Evolutionary conservation across 257 asterid genomes (phyloP), one percentile per base, ranked within the genome.

Genomic region (Avicennia marina): DNA sequence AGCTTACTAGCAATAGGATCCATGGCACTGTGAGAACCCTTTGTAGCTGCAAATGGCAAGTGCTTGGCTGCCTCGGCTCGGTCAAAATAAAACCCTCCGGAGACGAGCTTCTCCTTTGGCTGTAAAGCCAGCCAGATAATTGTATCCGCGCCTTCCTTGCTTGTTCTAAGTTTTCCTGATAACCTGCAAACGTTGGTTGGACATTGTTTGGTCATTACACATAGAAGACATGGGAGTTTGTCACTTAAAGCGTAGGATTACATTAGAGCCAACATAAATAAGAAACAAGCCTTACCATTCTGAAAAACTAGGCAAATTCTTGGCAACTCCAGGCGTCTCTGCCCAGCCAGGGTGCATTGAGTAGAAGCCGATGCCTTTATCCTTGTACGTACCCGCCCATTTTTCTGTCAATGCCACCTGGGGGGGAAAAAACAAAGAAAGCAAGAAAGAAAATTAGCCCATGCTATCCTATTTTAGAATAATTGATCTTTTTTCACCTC

Each of bases 301-400:
- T 32, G 90, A 72, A 63, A 91, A 78, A 27, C 58, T 45, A 0
- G 95, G 94, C 81, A 91, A 58, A 54, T 95, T 91, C 53, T 68
- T 85, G 75, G 88, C 65, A 26, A 91, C 95, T 66, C 98, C 98
- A 2, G 98, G 96, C 16, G 96, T 91, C 78, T 79, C 96, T 10
- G 98, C 98, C 98, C 98, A 91, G 41, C 98, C 96, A 0, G 98
- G 98, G 74, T 88, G 96, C 98, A 91, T 91, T 27, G 95, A 70
- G 78, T 85, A 91, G 85, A 91, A 91, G 20, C 83, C 78, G 29
- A 88, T 58, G 18, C 85, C 90, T 77, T 75, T 80, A 26, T 76
- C 80, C 59, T 78, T 78, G 81, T 91, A 75, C 12, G 9, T 57
- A 22, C 85, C 88, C 1, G 89, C 88, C 96, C 98, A 91, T 53